Percentiles rank a stretch among this genome's conserved stretches.
Conservation (phyloP, 208 protist genomes). For the Wallacemonas sp. region DNA sequence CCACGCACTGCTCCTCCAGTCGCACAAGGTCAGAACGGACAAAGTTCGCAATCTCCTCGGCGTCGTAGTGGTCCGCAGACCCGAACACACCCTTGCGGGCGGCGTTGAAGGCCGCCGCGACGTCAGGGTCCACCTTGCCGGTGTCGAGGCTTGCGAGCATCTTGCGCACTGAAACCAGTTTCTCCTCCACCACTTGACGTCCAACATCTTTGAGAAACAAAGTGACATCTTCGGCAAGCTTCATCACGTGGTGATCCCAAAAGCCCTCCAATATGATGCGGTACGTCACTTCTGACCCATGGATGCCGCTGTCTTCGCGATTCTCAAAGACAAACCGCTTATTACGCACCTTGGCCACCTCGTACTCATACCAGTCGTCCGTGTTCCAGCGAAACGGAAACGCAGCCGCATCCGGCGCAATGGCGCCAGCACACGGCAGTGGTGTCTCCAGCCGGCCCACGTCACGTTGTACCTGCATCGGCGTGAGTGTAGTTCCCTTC, state of each 20-base stretch:
- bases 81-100: slow-evolving; percentile 65
- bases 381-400: slow-evolving; percentile 88
- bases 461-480: slow-evolving; percentile 78
- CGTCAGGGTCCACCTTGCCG: slow-evolving; percentile 59
- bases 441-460: slow-evolving; percentile 68
- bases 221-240: slow-evolving; percentile 84
- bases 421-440: slow-evolving; percentile 68
- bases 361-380: slow-evolving; percentile 92
- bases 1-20: slow-evolving; percentile 83
- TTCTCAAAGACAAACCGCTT: slow-evolving; percentile 87
- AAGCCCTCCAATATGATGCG: slow-evolving; percentile 81
- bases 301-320: slow-evolving; percentile 41
- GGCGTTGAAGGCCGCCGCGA: slow-evolving; percentile 58
- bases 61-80: slow-evolving; percentile 55
- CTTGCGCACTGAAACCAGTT: slow-evolving; percentile 61
- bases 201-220: slow-evolving; percentile 88
- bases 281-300: slow-evolving; percentile 82
- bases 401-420: slow-evolving; percentile 40
- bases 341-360: slow-evolving; percentile 85
- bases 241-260: slow-evolving; percentile 90
- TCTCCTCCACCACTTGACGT: slow-evolving; percentile 73
- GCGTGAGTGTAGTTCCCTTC: slow-evolving; percentile 49
- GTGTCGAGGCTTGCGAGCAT: slow-evolving; percentile 38
- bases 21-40: slow-evolving; percentile 60
- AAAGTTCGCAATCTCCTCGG: slow-evolving; percentile 84